Conservation (phyloP, 148 eudicot genomes). For the Amaranthus palmeri region DNA sequence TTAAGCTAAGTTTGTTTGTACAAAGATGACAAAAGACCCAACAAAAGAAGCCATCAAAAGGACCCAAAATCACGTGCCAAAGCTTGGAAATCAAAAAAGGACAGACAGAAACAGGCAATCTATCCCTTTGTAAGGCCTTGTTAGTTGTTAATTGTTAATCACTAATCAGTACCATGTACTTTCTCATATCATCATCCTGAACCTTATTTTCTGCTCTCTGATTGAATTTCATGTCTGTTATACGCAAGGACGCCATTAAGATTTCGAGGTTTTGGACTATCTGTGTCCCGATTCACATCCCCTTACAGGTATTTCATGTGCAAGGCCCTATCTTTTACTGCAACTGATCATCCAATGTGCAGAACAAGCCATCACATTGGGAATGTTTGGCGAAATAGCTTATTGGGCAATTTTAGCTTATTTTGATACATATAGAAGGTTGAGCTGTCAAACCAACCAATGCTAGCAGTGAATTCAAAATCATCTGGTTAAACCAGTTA, state of each 20-base stretch:
- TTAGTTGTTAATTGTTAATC: not conserved
- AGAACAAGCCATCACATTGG: not conserved
- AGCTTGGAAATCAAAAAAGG: slow-evolving; percentile 15
- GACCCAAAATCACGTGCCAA: slow-evolving; percentile 33
- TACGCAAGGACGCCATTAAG: not conserved
- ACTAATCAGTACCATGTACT: slow-evolving; percentile 25
- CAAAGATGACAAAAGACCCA: slow-evolving; percentile 31
- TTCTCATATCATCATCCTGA: slow-evolving; percentile 22
- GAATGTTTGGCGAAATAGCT: no score
- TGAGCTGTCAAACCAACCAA: no score
- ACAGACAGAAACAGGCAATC: slow-evolving; percentile 28
- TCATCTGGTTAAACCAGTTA: no score
- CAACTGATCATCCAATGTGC: not conserved
- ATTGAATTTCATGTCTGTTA: slow-evolving; percentile 28
- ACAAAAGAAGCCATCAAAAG: slow-evolving; percentile 15
- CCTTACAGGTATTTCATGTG: slow-evolving; percentile 15
- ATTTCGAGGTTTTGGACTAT: slow-evolving; percentile 14
- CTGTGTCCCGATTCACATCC: slow-evolving; percentile 2
- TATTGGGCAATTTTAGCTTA: no score
- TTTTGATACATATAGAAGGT: no score
- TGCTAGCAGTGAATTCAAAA: no score
- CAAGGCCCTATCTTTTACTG: slow-evolving; percentile 9
- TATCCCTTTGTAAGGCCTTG: slow-evolving; percentile 20
- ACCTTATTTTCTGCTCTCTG: slow-evolving; percentile 23
- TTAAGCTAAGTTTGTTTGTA: slow-evolving; percentile 18